Conservation (phyloP, 805 yeast genomes). For the Saccharomycopsis babjevae region DNA sequence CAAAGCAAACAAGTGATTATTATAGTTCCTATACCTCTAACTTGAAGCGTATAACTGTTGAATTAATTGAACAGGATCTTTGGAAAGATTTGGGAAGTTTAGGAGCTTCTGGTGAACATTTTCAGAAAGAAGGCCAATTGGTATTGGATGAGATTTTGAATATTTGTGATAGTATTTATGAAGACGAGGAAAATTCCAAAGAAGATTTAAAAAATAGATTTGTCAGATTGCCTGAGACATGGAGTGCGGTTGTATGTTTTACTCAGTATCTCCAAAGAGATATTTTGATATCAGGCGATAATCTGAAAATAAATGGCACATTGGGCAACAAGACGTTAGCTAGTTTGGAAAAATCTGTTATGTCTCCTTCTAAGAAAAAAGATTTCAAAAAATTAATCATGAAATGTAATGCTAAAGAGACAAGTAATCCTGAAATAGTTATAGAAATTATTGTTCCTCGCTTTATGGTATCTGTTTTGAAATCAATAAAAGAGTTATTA, state of each 20-base stretch:
- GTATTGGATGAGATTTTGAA: constrained; percentile 41
- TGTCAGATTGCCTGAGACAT: constrained; percentile 7
- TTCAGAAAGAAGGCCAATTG: constrained; percentile 31
- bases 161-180: constrained; percentile 27
- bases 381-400: constrained; percentile 4
- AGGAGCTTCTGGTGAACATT: constrained; percentile 13
- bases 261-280: constrained; percentile 5
- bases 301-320: background rate
- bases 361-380: background rate
- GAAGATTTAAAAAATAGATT: background rate
- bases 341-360: background rate
- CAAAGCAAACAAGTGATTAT: constrained; percentile 12
- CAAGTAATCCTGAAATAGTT: background rate
- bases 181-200: background rate
- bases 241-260: constrained; percentile 11
- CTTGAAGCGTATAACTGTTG: constrained; percentile 11
- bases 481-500: constrained; percentile 10
- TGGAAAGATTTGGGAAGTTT: constrained; percentile 73
- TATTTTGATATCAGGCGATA: background rate
- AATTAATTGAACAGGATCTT: constrained; percentile 47
- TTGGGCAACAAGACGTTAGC: background rate
- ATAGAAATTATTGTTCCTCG: constrained; percentile 7
- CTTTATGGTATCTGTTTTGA: constrained; percentile 4
- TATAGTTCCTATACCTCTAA: constrained; percentile 8
- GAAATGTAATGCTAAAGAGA: background rate